Percentiles rank a stretch among this genome's conserved stretches.
These are phyloP conservation scores for Persicaria tinctoria DNA, from an alignment of 148 eudicot genomes.

Conservation along the genomic window DNA sequence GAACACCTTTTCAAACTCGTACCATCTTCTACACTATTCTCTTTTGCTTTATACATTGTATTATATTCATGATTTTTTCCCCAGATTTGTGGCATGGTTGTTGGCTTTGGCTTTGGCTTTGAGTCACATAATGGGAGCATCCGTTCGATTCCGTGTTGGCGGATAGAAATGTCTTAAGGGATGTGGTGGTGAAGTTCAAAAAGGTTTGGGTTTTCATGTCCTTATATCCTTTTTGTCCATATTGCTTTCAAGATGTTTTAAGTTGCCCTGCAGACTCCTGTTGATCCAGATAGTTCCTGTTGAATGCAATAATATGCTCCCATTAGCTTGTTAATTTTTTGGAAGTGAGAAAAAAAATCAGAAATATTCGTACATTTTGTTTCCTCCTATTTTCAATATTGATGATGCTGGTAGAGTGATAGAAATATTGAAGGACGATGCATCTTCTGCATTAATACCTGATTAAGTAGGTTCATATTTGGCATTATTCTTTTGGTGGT, in stretches of 20 bases:
- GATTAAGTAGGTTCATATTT: too few species aligned
- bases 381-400: too few species aligned
- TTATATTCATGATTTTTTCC: constrained; percentile 11
- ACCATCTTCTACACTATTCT: not conserved
- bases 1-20: not conserved
- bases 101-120: constrained; percentile 72
- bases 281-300: not conserved
- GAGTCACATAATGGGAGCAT: constrained; percentile 81
- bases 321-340: too few species aligned
- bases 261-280: not conserved
- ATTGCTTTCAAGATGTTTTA: not conserved
- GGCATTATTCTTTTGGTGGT: too few species aligned
- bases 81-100: constrained; percentile 82
- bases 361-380: too few species aligned
- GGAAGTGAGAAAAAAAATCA: too few species aligned
- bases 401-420: too few species aligned
- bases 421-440: too few species aligned
- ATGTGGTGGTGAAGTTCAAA: constrained; percentile 74
- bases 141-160: constrained; percentile 74
- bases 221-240: not conserved
- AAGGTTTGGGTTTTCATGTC: constrained; percentile 58
- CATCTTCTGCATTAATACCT: too few species aligned
- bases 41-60: not conserved
- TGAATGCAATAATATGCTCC: too few species aligned
- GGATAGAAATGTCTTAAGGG: constrained; percentile 98